These are phyloP conservation scores for Phytophthora gonapodyides DNA, from an alignment of 352 stramenopile species.

Conservation along the genomic window DNA sequence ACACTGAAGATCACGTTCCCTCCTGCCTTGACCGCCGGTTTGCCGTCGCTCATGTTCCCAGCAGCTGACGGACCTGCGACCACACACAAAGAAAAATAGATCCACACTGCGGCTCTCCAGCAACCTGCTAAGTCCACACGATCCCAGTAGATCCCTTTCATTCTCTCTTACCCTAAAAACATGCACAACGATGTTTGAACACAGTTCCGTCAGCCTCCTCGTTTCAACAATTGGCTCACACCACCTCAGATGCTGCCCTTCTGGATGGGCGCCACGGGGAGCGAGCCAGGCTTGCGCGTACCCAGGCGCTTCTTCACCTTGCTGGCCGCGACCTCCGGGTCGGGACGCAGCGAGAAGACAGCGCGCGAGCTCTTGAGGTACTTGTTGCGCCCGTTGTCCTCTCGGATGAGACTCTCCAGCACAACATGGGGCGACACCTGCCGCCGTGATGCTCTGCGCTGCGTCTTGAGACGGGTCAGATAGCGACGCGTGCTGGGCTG, in stretches of 20 bases:
- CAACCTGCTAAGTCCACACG: constrained; percentile 21
- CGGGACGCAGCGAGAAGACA: constrained; percentile 71
- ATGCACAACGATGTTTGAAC: constrained; percentile 37
- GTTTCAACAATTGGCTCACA: constrained; percentile 14
- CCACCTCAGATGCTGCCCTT: constrained; percentile 66
- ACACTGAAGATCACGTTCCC: constrained; percentile 62
- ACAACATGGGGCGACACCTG: constrained; percentile 77
- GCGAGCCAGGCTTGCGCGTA: constrained; percentile 60
- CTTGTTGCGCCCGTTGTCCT: constrained; percentile 80
- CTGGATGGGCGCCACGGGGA: constrained; percentile 67
- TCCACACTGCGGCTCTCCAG: constrained; percentile 7
- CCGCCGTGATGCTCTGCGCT: constrained; percentile 61
- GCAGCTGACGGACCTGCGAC: neutral
- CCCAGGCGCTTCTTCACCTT: constrained; percentile 83
- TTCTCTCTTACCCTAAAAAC: constrained; percentile 34
- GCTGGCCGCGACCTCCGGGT: constrained; percentile 70
- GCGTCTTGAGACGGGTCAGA: constrained; percentile 76
- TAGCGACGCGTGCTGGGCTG: constrained; percentile 83
- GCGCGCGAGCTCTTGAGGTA: constrained; percentile 84
- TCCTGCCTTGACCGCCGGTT: constrained; percentile 19
- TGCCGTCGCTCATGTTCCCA: constrained; percentile 10
- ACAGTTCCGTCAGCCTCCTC: constrained; percentile 21
- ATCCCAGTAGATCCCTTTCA: constrained; percentile 29
- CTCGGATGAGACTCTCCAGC: constrained; percentile 78
- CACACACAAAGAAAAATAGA: constrained; percentile 25